Base-by-base conservation (phyloP, 2,329 filamentous ascomycete genomes). In the Pseudonectria foliicola region DNA sequence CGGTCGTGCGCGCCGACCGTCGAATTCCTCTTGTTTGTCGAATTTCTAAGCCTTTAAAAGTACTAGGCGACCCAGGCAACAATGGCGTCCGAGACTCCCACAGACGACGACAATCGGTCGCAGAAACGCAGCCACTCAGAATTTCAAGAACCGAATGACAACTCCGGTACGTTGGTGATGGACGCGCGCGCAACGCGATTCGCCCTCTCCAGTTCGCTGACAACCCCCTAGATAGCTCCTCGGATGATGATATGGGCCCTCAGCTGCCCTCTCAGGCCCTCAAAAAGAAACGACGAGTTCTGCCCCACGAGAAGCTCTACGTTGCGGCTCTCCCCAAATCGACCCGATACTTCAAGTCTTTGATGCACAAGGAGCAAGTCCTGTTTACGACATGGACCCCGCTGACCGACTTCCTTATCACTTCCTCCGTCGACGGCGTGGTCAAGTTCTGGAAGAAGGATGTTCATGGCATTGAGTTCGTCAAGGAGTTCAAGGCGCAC, bases 371-470 rank as follows among this genome's bases (percentile, higher is more conserved):
- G 65, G 92, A 98, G 49, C 88, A 95, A 63, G 66, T 98, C 32
- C 77, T 83, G 38, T 96, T 89, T 53, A 77, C 86, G 44, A 93
- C 82, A 10, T 80, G 95, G 59, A 95, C 93, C 1, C 89, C 89
- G 1, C 68, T 82, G 40, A 95, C 90, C 40, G 92, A 96, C 49
- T 98, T 98, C 56, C 70, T 98, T 25, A 92, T 98, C 43, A 98
- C 92, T 1, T 86, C 85, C 42, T 96, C 92, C 0, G 67, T 85
- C 28, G 92, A 98, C 56, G 93, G 93, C n/a, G 83, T 90, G 1
- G 90, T 96, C 49, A 98, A 98, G 62, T 98, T 98, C 60, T 98
- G 92, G 92, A 98, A 98, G 67, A 98, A 98, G 66, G 76, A 85
- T 45, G 81, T 78, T 2, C 80, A 85, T 24, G 86, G 86, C 1